Evolutionary conservation across 2,329 filamentous ascomycete species (phyloP), one percentile per base, ranked within the genome.

Genomic region (Aspergillus candidus): DNA sequence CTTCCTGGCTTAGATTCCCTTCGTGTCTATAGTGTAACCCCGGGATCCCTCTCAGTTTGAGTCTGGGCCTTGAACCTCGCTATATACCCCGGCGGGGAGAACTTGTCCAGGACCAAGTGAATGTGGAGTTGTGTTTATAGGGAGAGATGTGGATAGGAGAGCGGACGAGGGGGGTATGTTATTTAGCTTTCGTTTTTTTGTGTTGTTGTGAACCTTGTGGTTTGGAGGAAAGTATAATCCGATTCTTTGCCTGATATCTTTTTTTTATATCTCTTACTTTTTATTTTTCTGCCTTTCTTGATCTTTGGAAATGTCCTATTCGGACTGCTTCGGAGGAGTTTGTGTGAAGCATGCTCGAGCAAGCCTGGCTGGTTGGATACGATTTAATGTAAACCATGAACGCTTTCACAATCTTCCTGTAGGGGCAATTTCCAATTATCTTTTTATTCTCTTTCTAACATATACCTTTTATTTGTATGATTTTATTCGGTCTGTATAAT

Each of bases 1-100:
- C 57, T 55, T 63, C 59, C 40, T 63, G 47, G 60, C 60, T 50
- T 63, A 63, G 52, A 60, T 60, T 53, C 44, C 34, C 34, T 57
- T 56, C 49, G 50, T 56, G 56, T 59, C 48, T 50, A 56, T 58
- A 57, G 50, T 57, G 46, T 58, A 55, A 34, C 59, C 63, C 43
- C 68, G 35, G 36, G 38, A 30, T 40, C 43, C 44, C 36, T 47
- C 38, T 40, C 44, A 48, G 36, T 29, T 29, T 42, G 46, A 43
- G 33, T 47, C 43, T 40, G 40, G 32, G 17, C 15, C 30, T 30
- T 14, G 34, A 35, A 31, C 43, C 32, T 22, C 44, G 36, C 37
- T 37, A 32, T 37, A 14, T 27, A 27, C 22, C 22, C 22, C 7
- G 37, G 41, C 32, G 36, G 43, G 43, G 39, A 6, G 6, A 27